Conservation (phyloP, 2,329 filamentous ascomycete genomes). For the Ilyonectria destructans region DNA sequence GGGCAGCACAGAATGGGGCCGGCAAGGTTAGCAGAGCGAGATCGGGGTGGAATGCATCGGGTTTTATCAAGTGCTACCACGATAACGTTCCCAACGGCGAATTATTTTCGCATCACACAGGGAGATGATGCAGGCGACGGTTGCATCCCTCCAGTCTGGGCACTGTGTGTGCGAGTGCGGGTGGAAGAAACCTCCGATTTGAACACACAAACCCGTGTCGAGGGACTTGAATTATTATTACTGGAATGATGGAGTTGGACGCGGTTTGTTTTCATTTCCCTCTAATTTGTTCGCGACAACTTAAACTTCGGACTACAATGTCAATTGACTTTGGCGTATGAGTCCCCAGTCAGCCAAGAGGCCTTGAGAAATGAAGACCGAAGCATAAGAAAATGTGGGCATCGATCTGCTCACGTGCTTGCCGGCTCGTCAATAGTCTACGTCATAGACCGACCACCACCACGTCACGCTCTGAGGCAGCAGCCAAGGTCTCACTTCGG, state of each 20-base stretch:
- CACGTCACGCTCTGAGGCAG: constrained; percentile 34
- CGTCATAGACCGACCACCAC: constrained; percentile 38
- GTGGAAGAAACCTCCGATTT: background rate
- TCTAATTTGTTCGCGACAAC: background rate
- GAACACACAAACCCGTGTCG: background rate
- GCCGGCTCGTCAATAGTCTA: constrained; percentile 21
- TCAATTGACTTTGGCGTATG: constrained; percentile 17
- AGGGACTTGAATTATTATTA: background rate
- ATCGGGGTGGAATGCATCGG: constrained; percentile 16
- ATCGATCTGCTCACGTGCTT: constrained; percentile 27
- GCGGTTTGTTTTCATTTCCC: background rate
- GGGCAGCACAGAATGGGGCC: background rate
- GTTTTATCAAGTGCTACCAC: constrained; percentile 20
- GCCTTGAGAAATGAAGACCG: background rate
- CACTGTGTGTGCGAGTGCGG: background rate
- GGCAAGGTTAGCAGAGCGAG: background rate
- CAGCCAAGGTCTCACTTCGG: constrained; percentile 4
- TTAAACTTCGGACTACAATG: constrained; percentile 1
- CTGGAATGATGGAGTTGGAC: background rate
- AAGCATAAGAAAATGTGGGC: background rate
- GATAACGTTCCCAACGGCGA: constrained; percentile 25
- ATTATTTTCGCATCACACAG: constrained; percentile 31
- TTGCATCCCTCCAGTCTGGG: constrained; percentile 11
- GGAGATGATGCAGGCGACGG: constrained; percentile 31
- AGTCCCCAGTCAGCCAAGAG: background rate